These are phyloP conservation scores for Ustulina deusta DNA, from an alignment of 2,329 filamentous ascomycete species.

Conservation along the genomic window DNA sequence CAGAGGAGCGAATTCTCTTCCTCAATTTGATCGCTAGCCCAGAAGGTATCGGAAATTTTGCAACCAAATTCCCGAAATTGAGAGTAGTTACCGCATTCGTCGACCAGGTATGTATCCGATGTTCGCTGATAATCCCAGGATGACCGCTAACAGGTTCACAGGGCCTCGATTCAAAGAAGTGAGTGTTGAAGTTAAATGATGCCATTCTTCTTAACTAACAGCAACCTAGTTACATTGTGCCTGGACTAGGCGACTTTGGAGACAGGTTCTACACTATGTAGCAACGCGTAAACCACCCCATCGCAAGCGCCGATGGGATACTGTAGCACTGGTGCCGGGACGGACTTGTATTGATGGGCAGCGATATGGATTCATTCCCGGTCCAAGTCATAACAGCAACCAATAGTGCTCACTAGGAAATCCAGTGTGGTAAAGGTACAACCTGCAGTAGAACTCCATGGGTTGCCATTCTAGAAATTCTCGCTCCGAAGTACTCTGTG, in stretches of 20 bases:
- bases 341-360: slow-evolving; percentile 1
- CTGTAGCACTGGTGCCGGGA: slow-evolving; percentile 3
- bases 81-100: slow-evolving; percentile 96
- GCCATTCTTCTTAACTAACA: slow-evolving; percentile 51
- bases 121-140: background rate
- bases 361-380: background rate
- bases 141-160: slow-evolving; percentile 51
- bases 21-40: slow-evolving; percentile 98
- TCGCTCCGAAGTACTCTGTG: slow-evolving; percentile 1
- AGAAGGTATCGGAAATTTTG: slow-evolving; percentile 89
- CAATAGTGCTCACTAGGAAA: background rate
- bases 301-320: slow-evolving; percentile 17
- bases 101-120: slow-evolving; percentile 71
- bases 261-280: slow-evolving; percentile 95
- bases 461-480: background rate
- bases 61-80: slow-evolving; percentile 86
- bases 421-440: background rate
- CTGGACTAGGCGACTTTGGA: slow-evolving; percentile 93
- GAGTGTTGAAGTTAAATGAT: slow-evolving; percentile 53
- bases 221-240: slow-evolving; percentile 86
- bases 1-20: slow-evolving; percentile 95
- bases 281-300: slow-evolving; percentile 4
- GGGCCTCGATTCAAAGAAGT: slow-evolving; percentile 99
- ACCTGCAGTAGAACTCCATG: slow-evolving; percentile 5
- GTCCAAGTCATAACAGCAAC: background rate